Evolutionary conservation across 1,284 basidiomycete genomes (phyloP), one percentile per base, ranked within the genome.

Genomic region (Fomitopsis pinicola): DNA sequence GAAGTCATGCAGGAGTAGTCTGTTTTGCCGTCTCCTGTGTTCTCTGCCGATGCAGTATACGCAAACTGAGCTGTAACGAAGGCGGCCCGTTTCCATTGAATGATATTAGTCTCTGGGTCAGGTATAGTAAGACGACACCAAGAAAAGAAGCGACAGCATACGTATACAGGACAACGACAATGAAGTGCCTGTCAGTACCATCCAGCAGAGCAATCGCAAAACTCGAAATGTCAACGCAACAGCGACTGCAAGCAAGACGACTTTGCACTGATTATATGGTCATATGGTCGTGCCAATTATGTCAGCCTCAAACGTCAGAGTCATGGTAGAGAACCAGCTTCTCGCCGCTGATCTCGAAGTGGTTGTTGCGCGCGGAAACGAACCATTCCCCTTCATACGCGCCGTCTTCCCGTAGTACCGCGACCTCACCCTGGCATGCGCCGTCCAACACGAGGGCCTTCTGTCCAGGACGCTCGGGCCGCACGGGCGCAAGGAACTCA

Each of bases 1-100:
- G 78, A 76, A 55, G 77, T 89, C 57, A 75, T 81, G 59, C 87
- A 88, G 70, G 84, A 88, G 68, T 89, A 61, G 65, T 48, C 1
- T 33, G 4, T 28, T 8, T 15, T 33, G 14, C 14, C 28, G 9
- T 48, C 17, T 14, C 38, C 9, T 40, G 9, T 14, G 12, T 12
- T 22, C 38, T 12, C 38, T 10, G 38, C 3, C 35, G 35, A 12
- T 3, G 38, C 3, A 14, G 38, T 15, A 14, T 40, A 40, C 14
- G 8, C 30, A 33, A 8, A 33, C 30, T 33, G 30, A 33, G 1
- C 5, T 40, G 38, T 40, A 40, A 40, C 38, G 12, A 40, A 33
- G 30, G 8, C 8, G 30, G 4, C 5, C 30, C 30, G 8, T 33
- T 33, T 33, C 30, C 22, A 22, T 22, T 22, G 22, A 1, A 22